Percentiles rank a stretch among this genome's conserved stretches.
Evolutionary conservation across 2,329 filamentous ascomycete genomes (phyloP).

Genomic region (Didymella exigua): DNA sequence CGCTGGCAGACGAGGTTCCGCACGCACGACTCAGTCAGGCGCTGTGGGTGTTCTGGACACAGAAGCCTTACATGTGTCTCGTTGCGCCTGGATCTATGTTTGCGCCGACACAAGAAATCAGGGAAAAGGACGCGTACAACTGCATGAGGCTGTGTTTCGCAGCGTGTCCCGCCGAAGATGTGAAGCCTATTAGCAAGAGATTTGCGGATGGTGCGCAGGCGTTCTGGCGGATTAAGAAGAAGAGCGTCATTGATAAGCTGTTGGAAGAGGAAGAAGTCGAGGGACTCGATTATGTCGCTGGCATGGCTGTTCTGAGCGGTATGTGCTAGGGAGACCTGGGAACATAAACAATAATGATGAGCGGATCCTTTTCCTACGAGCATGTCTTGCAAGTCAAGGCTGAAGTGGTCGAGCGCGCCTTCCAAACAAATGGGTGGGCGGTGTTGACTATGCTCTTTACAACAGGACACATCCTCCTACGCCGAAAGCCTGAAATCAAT

Average conservation of each 20-base stretch:
- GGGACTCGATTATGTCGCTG: slow-evolving; percentile 23
- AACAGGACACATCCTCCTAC: too few relatives aligned
- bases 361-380: too few relatives aligned
- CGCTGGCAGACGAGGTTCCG: slow-evolving; percentile 64
- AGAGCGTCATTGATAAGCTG: slow-evolving; percentile 68
- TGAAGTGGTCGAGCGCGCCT: too few relatives aligned
- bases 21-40: slow-evolving; percentile 65
- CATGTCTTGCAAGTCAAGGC: too few relatives aligned
- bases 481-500: too few relatives aligned
- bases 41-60: slow-evolving; percentile 73
- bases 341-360: too few relatives aligned
- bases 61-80: slow-evolving; percentile 71
- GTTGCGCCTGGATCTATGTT: slow-evolving; percentile 76
- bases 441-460: too few relatives aligned
- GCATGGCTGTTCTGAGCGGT: slow-evolving; percentile 39
- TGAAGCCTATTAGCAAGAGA: slow-evolving; percentile 65
- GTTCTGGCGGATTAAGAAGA: slow-evolving; percentile 78
- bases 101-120: slow-evolving; percentile 66
- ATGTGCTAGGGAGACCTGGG: slow-evolving; percentile 29
- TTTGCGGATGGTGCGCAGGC: slow-evolving; percentile 71
- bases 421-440: too few relatives aligned
- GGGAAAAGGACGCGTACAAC: slow-evolving; percentile 66
- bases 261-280: slow-evolving; percentile 48
- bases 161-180: slow-evolving; percentile 73
- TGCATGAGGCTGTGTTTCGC: slow-evolving; percentile 85